phyloP scores from a whole-genome alignment of 2,329 filamentous ascomycete species.

The Pseudopyricularia javanii region DNA sequence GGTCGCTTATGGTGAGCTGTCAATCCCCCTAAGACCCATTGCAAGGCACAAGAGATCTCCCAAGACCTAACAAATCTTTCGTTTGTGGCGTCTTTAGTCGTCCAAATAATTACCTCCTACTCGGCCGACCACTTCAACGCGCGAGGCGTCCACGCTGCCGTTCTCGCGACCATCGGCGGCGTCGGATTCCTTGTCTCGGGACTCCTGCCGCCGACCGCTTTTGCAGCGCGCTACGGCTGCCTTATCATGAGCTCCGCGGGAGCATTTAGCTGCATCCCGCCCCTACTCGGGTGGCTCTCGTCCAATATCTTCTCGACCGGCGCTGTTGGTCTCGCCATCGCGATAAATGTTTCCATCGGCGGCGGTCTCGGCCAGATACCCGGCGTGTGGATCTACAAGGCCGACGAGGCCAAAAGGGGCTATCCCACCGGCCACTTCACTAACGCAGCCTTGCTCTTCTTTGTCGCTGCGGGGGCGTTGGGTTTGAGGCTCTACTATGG shows the following conservation, averaged over 20 bases:
- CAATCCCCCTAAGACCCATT: neutral
- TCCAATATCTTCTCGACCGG: slow-evolving; percentile 39
- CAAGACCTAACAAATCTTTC: neutral
- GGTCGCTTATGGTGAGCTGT: slow-evolving; percentile 35
- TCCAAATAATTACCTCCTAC: slow-evolving; percentile 25
- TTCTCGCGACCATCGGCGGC: slow-evolving; percentile 35
- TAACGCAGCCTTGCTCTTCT: slow-evolving; percentile 36
- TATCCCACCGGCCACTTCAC: slow-evolving; percentile 47
- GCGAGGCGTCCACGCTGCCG: slow-evolving; percentile 36
- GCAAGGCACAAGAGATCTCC: neutral
- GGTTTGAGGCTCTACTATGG: slow-evolving; percentile 30
- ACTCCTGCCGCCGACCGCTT: slow-evolving; percentile 35
- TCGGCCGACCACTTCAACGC: slow-evolving; percentile 34
- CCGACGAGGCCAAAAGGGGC: slow-evolving; percentile 32
- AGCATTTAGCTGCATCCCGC: slow-evolving; percentile 42
- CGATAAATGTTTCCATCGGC: slow-evolving; percentile 42
- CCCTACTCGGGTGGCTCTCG: slow-evolving; percentile 39
- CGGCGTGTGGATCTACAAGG: slow-evolving; percentile 48
- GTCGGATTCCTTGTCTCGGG: slow-evolving; percentile 41
- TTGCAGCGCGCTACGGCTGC: slow-evolving; percentile 37
- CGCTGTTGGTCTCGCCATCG: slow-evolving; percentile 40
- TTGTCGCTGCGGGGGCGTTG: slow-evolving; percentile 31
- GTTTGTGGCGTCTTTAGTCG: slow-evolving; percentile 8
- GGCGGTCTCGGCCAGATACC: slow-evolving; percentile 41
- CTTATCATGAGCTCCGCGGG: slow-evolving; percentile 41